Base-by-base conservation (phyloP, 305 asterid species). In the Andrographis paniculata region DNA sequence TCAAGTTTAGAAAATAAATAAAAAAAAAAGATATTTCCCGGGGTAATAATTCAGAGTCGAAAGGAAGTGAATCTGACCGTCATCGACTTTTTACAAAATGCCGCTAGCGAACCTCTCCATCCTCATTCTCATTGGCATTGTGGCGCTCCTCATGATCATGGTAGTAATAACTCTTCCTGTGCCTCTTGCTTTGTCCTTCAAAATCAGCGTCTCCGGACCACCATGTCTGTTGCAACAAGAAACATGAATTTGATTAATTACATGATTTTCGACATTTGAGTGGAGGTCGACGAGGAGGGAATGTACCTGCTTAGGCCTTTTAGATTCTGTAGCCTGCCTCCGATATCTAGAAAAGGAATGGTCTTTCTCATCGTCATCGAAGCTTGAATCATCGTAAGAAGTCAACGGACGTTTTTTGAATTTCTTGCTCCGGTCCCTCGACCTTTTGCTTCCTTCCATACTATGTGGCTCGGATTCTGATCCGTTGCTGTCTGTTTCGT, bases 341-440 rank as follows among this genome's bases (percentile, higher is more conserved):
- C 62, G 73, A 55, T 79, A 64, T 60, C 78, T 76, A n/a, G n/a
- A n/a, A n/a, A n/a, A n/a, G 12, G 83, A 57, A 47, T 72, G 66
- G 53, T 74, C 85, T 50, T 65, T 80, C 45, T 76, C 93, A 4
- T 61, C 72, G 20, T 62, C 87, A 52, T 76, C 77, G 28, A 65
- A 27, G 60, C 54, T 54, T 14, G 48, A 49, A 35, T 66, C 76
- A 7, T 65, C 82, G 18, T 53, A 38, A 45, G 88, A 65, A 50
- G 55, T 61, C 27, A 55, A 33, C 39, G 44, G 69, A 41, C 81
- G 62, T 71, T 67, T 83, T 46, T 75, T 62, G 38, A 76, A 79
- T 62, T 74, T 81, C 73, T 63, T 75, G 22, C 64, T 75, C 58
- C 80, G 63, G 59, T 81, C 93, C 59, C 79, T 64, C 3, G 80